A percentile compares a stretch with the other conserved stretches of the same genome.
Conservation (phyloP, 306 rosid genomes). For the Sphenostylis stenocarpa region DNA sequence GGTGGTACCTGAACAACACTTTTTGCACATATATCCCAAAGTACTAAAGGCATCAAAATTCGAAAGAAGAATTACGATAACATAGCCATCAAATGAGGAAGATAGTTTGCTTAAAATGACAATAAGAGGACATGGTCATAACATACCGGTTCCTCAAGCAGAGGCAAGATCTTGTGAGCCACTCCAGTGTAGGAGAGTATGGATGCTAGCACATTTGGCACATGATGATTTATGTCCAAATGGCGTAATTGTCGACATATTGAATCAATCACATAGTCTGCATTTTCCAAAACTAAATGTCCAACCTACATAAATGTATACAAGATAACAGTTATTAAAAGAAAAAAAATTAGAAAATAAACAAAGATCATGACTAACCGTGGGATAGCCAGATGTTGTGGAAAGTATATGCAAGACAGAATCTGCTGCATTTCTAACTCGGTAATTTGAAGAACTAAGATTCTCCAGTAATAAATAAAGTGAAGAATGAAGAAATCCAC, state of each 20-base stretch:
- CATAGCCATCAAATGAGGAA: slow-evolving; percentile 16
- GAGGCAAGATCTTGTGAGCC: slow-evolving; percentile 84
- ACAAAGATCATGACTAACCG: slow-evolving; percentile 40
- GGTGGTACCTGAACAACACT: not conserved
- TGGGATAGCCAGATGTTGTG: slow-evolving; percentile 57
- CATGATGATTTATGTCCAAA: slow-evolving; percentile 79
- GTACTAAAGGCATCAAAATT: slow-evolving; percentile 6
- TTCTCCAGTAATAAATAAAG: slow-evolving; percentile 89
- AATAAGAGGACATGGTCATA: slow-evolving; percentile 11
- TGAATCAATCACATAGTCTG: slow-evolving; percentile 94
- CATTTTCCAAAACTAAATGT: slow-evolving; percentile 73
- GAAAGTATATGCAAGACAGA: slow-evolving; percentile 68
- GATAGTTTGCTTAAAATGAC: slow-evolving; percentile 9
- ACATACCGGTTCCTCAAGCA: slow-evolving; percentile 86
- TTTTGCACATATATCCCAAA: slow-evolving; percentile 6
- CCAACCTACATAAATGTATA: slow-evolving; percentile 65
- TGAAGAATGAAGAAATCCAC: slow-evolving; percentile 93
- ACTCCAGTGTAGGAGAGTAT: slow-evolving; percentile 89
- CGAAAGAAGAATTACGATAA: slow-evolving; percentile 15
- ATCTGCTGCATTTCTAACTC: slow-evolving; percentile 81
- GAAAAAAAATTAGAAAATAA: slow-evolving; percentile 2
- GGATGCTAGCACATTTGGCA: slow-evolving; percentile 85
- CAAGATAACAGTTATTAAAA: slow-evolving; percentile 20
- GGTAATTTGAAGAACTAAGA: slow-evolving; percentile 69
- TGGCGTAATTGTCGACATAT: slow-evolving; percentile 86